Evolutionary conservation across 768 basidiomycete genomes (phyloP).

Genomic region (Lentinula raphanica): DNA sequence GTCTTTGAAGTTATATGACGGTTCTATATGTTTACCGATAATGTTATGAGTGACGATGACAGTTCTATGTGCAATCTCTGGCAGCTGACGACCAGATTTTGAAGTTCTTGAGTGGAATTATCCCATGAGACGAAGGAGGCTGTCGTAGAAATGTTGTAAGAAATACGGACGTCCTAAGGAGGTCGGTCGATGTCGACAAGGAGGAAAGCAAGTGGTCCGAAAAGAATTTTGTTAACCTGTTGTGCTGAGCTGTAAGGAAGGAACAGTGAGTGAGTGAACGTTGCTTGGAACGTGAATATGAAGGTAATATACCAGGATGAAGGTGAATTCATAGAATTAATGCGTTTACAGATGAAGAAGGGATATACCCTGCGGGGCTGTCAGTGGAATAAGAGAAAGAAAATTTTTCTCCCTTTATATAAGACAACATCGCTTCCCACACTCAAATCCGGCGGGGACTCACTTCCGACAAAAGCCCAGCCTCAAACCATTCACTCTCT

Average conservation of each 20-base stretch:
- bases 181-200: conserved; percentile 71
- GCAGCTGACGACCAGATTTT: conserved; percentile 38
- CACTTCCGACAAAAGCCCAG: neutral
- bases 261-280: conserved; percentile 1
- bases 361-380: conserved; percentile 11
- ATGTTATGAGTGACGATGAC: conserved; percentile 17
- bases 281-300: conserved; percentile 6
- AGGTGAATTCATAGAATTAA: conserved; percentile 47
- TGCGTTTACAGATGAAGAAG: conserved; percentile 17
- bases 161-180: conserved; percentile 48
- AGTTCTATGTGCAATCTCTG: conserved; percentile 28
- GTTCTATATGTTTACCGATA: conserved; percentile 9
- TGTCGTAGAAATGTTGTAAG: conserved; percentile 6
- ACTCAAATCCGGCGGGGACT: neutral
- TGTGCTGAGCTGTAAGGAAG: conserved; percentile 36
- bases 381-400: conserved; percentile 7
- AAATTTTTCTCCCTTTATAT: conserved; percentile 1
- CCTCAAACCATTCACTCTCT: too few species aligned
- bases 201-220: conserved; percentile 54
- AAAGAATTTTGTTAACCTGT: conserved; percentile 50
- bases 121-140: conserved; percentile 34
- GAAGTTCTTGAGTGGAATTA: conserved; percentile 25
- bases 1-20: neutral
- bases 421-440: conserved; percentile 9
- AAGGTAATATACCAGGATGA: conserved; percentile 25